Percentiles rank a stretch among this genome's conserved stretches.
Evolutionary conservation across 352 stramenopile species (phyloP).

Genomic region (Globisporangium nagaii): DNA sequence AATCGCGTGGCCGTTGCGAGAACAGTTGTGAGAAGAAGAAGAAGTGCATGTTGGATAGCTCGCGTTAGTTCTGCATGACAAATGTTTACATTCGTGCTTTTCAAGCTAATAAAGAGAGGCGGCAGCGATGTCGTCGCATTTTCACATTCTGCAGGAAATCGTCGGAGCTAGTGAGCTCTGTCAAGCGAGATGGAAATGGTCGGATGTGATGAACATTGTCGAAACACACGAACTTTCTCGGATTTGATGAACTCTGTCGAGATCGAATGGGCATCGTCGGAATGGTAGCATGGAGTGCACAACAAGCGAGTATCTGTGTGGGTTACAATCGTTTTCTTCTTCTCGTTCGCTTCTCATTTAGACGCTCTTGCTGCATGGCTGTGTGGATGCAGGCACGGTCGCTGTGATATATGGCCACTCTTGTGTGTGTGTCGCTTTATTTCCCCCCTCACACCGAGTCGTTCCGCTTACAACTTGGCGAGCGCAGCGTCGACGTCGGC

Average conservation of each 20-base stretch:
- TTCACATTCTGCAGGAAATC: not conserved
- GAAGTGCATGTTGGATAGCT: too few relatives aligned
- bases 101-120: not conserved
- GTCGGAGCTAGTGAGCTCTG: too few relatives aligned
- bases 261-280: too few relatives aligned
- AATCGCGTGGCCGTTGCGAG: too few relatives aligned
- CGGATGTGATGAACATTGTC: not conserved
- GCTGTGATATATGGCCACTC: slow-evolving; percentile 1
- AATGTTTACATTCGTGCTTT: not conserved
- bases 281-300: too few relatives aligned
- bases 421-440: slow-evolving; percentile 3
- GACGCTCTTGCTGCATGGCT: not conserved
- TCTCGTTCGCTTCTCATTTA: not conserved
- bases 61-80: too few relatives aligned
- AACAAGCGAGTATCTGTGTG: too few relatives aligned
- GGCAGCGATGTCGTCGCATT: too few relatives aligned
- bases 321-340: not conserved
- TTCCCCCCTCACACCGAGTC: not conserved
- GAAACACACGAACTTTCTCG: too few relatives aligned
- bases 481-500: slow-evolving; percentile 51
- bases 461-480: slow-evolving; percentile 54
- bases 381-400: too few relatives aligned
- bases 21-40: too few relatives aligned
- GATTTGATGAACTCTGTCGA: too few relatives aligned
- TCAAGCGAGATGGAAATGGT: not conserved